phyloP scores from a whole-genome alignment of 306 rosid genomes.

The Cicer bijugum region DNA sequence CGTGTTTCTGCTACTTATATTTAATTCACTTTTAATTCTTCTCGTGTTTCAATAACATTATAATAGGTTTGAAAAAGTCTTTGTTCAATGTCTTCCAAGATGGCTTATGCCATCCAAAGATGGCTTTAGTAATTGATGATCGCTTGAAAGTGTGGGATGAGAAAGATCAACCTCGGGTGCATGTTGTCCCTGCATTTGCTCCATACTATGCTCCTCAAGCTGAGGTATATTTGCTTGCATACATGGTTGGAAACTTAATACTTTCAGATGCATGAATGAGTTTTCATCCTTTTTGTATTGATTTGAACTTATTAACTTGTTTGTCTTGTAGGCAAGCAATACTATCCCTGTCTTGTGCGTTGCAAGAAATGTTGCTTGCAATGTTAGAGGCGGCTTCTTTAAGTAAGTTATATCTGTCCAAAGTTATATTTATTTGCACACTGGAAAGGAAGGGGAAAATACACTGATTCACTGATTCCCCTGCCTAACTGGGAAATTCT shows the following conservation, averaged over 20 bases:
- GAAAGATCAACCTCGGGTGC: conserved; percentile 95
- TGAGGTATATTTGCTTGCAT: conserved; percentile 62
- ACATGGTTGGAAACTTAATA: conserved; percentile 36
- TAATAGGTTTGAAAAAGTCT: conserved; percentile 85
- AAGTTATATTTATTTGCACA: conserved; percentile 35
- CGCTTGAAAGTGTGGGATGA: conserved; percentile 99
- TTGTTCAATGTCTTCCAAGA: conserved; percentile 92
- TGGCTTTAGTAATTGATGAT: conserved; percentile 96
- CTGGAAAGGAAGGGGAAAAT: conserved; percentile 9
- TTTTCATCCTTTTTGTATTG: conserved; percentile 17
- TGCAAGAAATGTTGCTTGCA: conserved; percentile 98
- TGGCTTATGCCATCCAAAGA: conserved; percentile 91
- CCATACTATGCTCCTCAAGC: conserved; percentile 99
- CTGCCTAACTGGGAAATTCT: not conserved
- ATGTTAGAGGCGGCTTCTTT: conserved; percentile 96
- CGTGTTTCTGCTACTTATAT: conserved; percentile 21
- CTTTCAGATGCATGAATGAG: conserved; percentile 13
- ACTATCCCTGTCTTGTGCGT: conserved; percentile 88
- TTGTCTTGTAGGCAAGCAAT: conserved; percentile 75
- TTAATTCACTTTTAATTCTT: conserved; percentile 38
- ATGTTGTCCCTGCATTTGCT: conserved; percentile 99
- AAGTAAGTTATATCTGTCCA: conserved; percentile 58
- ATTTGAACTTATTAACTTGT: conserved; percentile 43
- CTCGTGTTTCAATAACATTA: conserved; percentile 26
- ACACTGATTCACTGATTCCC: not conserved